These are phyloP conservation scores for Vishniacozyma victoriae DNA, from an alignment of 768 basidiomycete species.

Conservation along the genomic window DNA sequence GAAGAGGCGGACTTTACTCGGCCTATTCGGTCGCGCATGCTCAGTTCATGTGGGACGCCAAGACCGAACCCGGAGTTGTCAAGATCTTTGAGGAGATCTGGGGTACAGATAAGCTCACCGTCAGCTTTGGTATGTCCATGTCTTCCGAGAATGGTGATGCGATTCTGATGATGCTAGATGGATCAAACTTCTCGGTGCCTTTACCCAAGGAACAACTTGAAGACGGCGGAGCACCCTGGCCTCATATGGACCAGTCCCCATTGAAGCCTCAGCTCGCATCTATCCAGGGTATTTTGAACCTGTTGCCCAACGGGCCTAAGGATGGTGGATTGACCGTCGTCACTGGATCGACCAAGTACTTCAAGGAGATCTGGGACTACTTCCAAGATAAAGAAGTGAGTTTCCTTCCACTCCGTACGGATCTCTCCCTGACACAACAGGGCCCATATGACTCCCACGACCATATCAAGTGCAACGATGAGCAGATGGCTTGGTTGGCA, in stretches of 20 bases:
- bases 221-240: too few species aligned
- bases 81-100: slow-evolving; percentile 25
- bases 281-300: too few species aligned
- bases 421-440: background rate
- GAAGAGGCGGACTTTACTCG: too few species aligned
- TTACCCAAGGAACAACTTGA: too few species aligned
- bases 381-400: slow-evolving; percentile 13
- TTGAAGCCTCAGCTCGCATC: too few species aligned
- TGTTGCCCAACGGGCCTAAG: slow-evolving; percentile 44
- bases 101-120: slow-evolving; percentile 27
- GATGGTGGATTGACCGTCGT: slow-evolving; percentile 49
- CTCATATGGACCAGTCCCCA: too few species aligned
- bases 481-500: slow-evolving; percentile 35
- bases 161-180: slow-evolving; percentile 10
- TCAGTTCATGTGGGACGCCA: slow-evolving; percentile 25
- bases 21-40: too few species aligned
- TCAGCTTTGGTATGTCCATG: too few species aligned
- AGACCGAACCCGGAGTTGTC: slow-evolving; percentile 24
- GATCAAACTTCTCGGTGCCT: slow-evolving; percentile 3
- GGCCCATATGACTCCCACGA: background rate
- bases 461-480: slow-evolving; percentile 24
- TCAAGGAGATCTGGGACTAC: slow-evolving; percentile 16
- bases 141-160: slow-evolving; percentile 14
- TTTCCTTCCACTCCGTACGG: slow-evolving; percentile 18
- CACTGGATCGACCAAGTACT: slow-evolving; percentile 26